phyloP scores from a whole-genome alignment of 23 red algal genomes.

The Cyanidiococcus yangmingshanensis region DNA sequence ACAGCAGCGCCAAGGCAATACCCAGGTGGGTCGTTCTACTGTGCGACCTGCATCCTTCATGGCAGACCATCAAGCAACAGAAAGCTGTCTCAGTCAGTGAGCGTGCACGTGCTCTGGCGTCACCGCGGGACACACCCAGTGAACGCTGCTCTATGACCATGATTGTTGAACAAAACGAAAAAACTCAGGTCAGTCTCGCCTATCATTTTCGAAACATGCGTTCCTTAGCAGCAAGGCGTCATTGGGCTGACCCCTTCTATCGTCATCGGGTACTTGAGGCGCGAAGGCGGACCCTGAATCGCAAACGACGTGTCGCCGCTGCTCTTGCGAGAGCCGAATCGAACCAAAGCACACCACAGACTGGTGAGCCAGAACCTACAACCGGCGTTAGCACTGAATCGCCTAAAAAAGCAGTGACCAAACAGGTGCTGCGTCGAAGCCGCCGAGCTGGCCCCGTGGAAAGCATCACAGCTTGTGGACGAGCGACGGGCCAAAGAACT shows the following conservation, averaged over 20 bases:
- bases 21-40: too few relatives aligned
- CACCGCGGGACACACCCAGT: too few relatives aligned
- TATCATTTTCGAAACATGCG: not conserved
- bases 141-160: too few relatives aligned
- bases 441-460: not conserved
- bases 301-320: not conserved
- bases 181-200: not conserved
- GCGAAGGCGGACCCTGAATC: slow-evolving; percentile 7
- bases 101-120: too few relatives aligned
- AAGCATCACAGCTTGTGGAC: not conserved
- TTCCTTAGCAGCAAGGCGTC: not conserved
- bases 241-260: slow-evolving; percentile 13
- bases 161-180: too few relatives aligned
- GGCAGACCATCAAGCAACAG: too few relatives aligned
- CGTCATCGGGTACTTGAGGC: not conserved
- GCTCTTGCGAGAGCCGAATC: not conserved
- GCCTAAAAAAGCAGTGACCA: not conserved
- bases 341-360: not conserved
- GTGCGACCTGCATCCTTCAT: too few relatives aligned
- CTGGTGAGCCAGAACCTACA: not conserved
- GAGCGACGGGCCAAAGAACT: not conserved
- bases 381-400: not conserved
- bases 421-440: not conserved
- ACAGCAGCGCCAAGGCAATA: too few relatives aligned
- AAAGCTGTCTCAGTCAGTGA: too few relatives aligned